Percentiles rank a stretch among this genome's conserved stretches.
Evolutionary conservation across 106 monocot genomes (phyloP).

Genomic region (Dendrobium chrysotoxum): DNA sequence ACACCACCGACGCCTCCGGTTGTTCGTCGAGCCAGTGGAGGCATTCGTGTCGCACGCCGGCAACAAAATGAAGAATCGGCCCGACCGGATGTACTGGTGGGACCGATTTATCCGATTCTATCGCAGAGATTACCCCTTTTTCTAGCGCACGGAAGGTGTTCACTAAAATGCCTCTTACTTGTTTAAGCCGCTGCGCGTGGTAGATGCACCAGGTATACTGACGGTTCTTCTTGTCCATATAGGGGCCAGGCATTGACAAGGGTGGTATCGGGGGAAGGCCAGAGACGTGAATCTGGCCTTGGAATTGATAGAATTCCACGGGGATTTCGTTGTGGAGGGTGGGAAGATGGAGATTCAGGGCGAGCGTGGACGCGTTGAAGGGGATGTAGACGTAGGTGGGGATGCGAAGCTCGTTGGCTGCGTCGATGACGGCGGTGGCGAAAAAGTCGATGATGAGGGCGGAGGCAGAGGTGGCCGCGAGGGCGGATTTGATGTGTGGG

Average conservation of each 20-base stretch:
- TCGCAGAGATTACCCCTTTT: conserved; percentile 10
- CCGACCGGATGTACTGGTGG: conserved; percentile 16
- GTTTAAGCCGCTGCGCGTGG: neutral
- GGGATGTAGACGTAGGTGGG: conserved; percentile 24
- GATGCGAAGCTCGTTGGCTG: conserved; percentile 19
- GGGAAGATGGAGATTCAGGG: conserved; percentile 12
- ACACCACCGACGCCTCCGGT: conserved; percentile 39
- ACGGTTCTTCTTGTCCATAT: conserved; percentile 13
- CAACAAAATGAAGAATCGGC: neutral
- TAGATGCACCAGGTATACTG: conserved; percentile 10
- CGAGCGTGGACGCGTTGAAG: conserved; percentile 5
- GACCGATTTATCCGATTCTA: conserved; percentile 14
- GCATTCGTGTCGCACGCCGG: conserved; percentile 8
- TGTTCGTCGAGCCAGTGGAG: conserved; percentile 48
- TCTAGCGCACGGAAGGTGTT: conserved; percentile 60
- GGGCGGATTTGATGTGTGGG: conserved; percentile 1
- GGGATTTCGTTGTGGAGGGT: conserved; percentile 4
- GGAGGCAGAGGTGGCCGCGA: neutral
- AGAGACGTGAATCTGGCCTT: conserved; percentile 15
- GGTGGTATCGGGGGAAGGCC: conserved; percentile 21
- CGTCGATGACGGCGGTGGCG: conserved; percentile 14
- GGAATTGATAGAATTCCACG: conserved; percentile 1
- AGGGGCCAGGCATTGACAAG: conserved; percentile 13
- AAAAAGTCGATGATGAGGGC: conserved; percentile 27
- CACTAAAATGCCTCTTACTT: conserved; percentile 37